Percentiles rank a stretch among this genome's conserved stretches.
Conservation (phyloP, 495 filamentous ascomycete genomes). For the Hypoxylon subgilvum region DNA sequence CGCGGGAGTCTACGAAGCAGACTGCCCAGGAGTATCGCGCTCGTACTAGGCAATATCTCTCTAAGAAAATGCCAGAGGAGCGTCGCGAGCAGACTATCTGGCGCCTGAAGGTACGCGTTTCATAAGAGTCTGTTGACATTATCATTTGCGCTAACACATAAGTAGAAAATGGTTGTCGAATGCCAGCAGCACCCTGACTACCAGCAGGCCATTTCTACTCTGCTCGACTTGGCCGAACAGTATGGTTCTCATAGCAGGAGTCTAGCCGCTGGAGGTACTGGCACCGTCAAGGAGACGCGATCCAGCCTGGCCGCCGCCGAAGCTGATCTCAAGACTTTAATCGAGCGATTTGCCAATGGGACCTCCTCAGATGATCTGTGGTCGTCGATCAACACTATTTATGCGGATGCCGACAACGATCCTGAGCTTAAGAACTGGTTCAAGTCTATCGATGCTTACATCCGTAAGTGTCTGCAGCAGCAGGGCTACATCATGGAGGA, state of each 20-base stretch:
- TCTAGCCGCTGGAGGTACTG: slow-evolving; percentile 65
- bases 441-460: slow-evolving; percentile 73
- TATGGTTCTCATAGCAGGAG: slow-evolving; percentile 78
- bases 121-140: background rate
- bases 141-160: slow-evolving; percentile 12
- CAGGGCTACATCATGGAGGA: slow-evolving; percentile 92
- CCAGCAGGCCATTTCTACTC: slow-evolving; percentile 82
- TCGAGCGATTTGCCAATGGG: slow-evolving; percentile 95
- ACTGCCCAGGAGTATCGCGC: slow-evolving; percentile 55
- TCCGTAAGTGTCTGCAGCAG: slow-evolving; percentile 83
- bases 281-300: slow-evolving; percentile 73
- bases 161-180: slow-evolving; percentile 90
- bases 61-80: slow-evolving; percentile 86
- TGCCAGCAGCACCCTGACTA: slow-evolving; percentile 94
- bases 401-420: slow-evolving; percentile 88
- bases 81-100: slow-evolving; percentile 91
- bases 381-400: slow-evolving; percentile 83
- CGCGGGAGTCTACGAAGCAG: slow-evolving; percentile 51
- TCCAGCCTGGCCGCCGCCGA: slow-evolving; percentile 72
- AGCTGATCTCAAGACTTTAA: slow-evolving; percentile 80
- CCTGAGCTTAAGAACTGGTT: slow-evolving; percentile 91
- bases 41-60: slow-evolving; percentile 73
- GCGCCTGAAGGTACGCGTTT: slow-evolving; percentile 70
- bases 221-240: slow-evolving; percentile 82
- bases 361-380: slow-evolving; percentile 88